Percentiles rank a stretch among this genome's conserved stretches.
Evolutionary conservation across 2,329 filamentous ascomycete species (phyloP).

Genomic region (Fusarium devonianum): DNA sequence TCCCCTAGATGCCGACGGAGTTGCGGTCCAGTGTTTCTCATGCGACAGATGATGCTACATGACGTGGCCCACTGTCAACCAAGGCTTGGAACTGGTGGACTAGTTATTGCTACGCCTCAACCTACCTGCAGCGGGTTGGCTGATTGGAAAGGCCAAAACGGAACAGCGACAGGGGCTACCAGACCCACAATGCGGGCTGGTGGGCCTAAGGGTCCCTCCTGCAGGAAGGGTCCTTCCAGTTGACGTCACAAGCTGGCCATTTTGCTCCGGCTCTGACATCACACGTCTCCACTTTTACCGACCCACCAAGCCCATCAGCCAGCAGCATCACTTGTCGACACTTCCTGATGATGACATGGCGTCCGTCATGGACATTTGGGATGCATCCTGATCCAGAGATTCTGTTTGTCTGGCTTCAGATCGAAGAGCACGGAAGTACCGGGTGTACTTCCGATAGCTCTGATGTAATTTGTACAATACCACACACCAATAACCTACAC

Average conservation of each 20-base stretch:
- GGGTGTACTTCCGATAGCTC: constrained; percentile 18
- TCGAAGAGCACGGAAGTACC: constrained; percentile 25
- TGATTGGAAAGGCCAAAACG: not conserved
- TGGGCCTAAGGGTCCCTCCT: constrained; percentile 44
- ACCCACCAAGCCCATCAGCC: constrained; percentile 1
- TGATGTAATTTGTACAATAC: constrained; percentile 29
- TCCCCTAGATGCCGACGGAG: constrained; percentile 2
- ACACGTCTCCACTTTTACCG: constrained; percentile 18
- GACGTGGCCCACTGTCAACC: constrained; percentile 35
- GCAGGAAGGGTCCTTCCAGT: constrained; percentile 42
- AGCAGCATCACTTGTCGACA: constrained; percentile 9
- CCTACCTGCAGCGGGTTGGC: constrained; percentile 27
- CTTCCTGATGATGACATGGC: constrained; percentile 41
- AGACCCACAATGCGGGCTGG: constrained; percentile 16
- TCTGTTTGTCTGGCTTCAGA: constrained; percentile 26
- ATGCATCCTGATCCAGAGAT: constrained; percentile 18
- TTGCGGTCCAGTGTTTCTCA: constrained; percentile 8
- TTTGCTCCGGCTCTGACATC: constrained; percentile 18
- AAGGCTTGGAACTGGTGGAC: constrained; percentile 34
- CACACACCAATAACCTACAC: constrained; percentile 4
- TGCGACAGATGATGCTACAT: constrained; percentile 40
- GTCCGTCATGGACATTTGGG: constrained; percentile 23
- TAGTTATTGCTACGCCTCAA: constrained; percentile 23
- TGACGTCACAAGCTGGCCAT: constrained; percentile 25
- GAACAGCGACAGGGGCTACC: constrained; percentile 13